Evolutionary conservation across 306 rosid species (phyloP).

Genomic region (Astragalus glycyphyllos): DNA sequence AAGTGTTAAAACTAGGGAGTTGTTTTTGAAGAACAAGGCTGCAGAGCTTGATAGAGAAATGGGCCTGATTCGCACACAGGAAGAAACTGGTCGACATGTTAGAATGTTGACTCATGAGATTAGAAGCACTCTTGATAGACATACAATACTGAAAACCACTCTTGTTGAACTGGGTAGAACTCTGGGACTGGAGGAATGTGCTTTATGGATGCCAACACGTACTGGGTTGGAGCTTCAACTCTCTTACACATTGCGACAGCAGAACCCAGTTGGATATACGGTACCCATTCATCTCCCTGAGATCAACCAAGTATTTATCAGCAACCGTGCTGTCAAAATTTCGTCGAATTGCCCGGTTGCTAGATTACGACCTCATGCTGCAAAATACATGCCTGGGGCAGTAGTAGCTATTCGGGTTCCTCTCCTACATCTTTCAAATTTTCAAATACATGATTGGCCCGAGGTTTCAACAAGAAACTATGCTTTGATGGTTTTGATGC

Average conservation of each 20-base stretch:
- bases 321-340: slow-evolving; percentile 71
- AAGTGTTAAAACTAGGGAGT: slow-evolving; percentile 78
- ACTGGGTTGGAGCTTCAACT: slow-evolving; percentile 97
- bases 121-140: slow-evolving; percentile 82
- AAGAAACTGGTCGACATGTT: slow-evolving; percentile 85
- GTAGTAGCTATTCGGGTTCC: slow-evolving; percentile 99
- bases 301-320: slow-evolving; percentile 80
- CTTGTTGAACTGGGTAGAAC: slow-evolving; percentile 86
- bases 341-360: slow-evolving; percentile 89
- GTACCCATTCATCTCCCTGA: slow-evolving; percentile 97
- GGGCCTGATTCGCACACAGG: slow-evolving; percentile 83
- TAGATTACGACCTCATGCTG: slow-evolving; percentile 72
- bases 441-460: slow-evolving; percentile 97
- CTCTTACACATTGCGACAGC: slow-evolving; percentile 90
- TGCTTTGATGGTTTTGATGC: slow-evolving; percentile 98
- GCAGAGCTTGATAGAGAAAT: slow-evolving; percentile 84
- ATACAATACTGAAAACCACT: slow-evolving; percentile 74
- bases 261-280: slow-evolving; percentile 86
- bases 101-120: slow-evolving; percentile 86
- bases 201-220: slow-evolving; percentile 97
- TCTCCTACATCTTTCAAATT: slow-evolving; percentile 88
- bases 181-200: slow-evolving; percentile 93
- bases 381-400: slow-evolving; percentile 76
- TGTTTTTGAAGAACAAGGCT: slow-evolving; percentile 80
- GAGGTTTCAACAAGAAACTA: slow-evolving; percentile 89